Base-by-base conservation (phyloP, 139 green algal species). In the Volvox africanus region DNA sequence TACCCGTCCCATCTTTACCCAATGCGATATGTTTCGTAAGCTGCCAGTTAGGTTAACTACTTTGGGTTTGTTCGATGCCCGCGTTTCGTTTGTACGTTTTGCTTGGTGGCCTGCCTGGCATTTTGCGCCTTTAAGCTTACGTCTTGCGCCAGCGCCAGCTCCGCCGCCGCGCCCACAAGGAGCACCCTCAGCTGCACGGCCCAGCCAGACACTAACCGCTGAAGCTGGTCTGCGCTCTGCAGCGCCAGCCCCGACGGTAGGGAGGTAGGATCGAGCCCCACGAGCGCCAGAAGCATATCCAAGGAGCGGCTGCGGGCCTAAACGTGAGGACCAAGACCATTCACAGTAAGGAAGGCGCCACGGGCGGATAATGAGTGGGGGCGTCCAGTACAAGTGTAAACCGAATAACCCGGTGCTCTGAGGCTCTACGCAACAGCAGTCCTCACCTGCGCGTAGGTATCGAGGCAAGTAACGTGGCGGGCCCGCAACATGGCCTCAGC, bases 61-160 rank as follows among this genome's bases (percentile, higher is more conserved):
- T 55, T 5, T 55, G 5, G 44, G 44, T 5, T 9, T 55, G 5
- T 55, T 9, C 5, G 44, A 55, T 9, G 44, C 44, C 44, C 44
- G 44, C n/a, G n/a, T n/a, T n/a, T 55, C 44, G 9, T 55, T 55
- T 55, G 44, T 55, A 14, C 44, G 44, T 55, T 55, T n/a, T n/a
- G n/a, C n/a, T n/a, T n/a, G n/a, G n/a, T n/a, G n/a, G n/a, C n/a
- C n/a, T 14, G 44, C 44, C 44, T 5, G 44, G 44, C 44, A 55
- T 55, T 9, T 55, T 9, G 44, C 44, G 44, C 44, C 44, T 55
- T 55, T 55, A 28, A 73, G 16, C 86, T 32, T 30, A 90, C 86
- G 5, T 91, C 61, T 62, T 86, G 87, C 24, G 87, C 87, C 24
- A 91, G 87, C 22, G 33, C 87, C 87, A 91, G 87, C 87, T 91